Conservation (phyloP, 2,329 filamentous ascomycete genomes). For the Stemphylium beticola region DNA sequence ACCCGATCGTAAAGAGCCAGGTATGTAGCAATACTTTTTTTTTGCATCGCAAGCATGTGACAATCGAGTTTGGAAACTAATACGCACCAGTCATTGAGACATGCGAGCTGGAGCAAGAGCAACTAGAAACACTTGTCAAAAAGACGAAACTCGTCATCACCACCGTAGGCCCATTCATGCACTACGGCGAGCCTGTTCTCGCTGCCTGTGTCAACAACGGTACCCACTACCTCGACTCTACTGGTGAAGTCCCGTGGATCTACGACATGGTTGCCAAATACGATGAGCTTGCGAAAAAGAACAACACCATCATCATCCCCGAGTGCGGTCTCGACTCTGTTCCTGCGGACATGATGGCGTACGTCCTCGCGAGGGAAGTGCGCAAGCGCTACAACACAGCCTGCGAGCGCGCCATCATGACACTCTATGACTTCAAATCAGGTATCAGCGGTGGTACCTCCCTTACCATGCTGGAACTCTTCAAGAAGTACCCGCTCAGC, state of each 20-base stretch:
- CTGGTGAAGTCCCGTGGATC: conserved; percentile 70
- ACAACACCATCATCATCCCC: conserved; percentile 66
- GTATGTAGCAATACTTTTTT: conserved; percentile 52
- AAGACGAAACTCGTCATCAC: conserved; percentile 66
- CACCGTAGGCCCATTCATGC: conserved; percentile 67
- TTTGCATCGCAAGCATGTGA: neutral
- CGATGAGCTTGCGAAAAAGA: conserved; percentile 64
- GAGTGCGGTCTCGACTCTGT: conserved; percentile 67
- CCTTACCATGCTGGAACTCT: conserved; percentile 67
- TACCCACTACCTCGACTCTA: conserved; percentile 72
- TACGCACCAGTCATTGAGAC: conserved; percentile 47
- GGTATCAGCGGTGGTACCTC: conserved; percentile 64
- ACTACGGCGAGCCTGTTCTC: conserved; percentile 68
- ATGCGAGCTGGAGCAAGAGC: conserved; percentile 53
- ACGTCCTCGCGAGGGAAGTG: conserved; percentile 60
- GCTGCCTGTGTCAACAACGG: conserved; percentile 69
- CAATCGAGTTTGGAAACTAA: neutral
- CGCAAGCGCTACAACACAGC: conserved; percentile 59
- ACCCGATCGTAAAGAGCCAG: conserved; percentile 72
- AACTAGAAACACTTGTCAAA: conserved; percentile 59
- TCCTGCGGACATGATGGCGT: conserved; percentile 64
- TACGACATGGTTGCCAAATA: conserved; percentile 67
- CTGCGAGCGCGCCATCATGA: conserved; percentile 59
- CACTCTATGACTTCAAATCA: conserved; percentile 60
- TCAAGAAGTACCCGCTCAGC: conserved; percentile 56